A percentile compares a stretch with the other conserved stretches of the same genome.
phyloP scores from a whole-genome alignment of 345 rosid species.

The Salix purpurea region DNA sequence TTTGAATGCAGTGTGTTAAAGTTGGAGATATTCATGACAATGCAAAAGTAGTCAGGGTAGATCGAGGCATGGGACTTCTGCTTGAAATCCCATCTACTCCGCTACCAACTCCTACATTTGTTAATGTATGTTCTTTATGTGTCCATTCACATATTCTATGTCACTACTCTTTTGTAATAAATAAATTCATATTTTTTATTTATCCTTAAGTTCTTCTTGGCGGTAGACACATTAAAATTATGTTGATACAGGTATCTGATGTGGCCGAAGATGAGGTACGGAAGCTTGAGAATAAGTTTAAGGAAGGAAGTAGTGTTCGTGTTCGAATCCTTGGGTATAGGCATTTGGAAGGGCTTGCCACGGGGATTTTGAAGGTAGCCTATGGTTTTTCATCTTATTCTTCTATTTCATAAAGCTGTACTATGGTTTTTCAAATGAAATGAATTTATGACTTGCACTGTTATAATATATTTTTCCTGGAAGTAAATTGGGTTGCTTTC shows the following conservation, averaged over 20 bases:
- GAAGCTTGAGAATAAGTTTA: slow-evolving; percentile 74
- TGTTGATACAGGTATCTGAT: slow-evolving; percentile 60
- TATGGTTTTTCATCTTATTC: neutral
- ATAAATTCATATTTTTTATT: no score
- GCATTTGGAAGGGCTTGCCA: slow-evolving; percentile 92
- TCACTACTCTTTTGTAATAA: no score
- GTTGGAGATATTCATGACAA: slow-evolving; percentile 75
- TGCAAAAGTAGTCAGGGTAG: slow-evolving; percentile 83
- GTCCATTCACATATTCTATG: slow-evolving; percentile 6
- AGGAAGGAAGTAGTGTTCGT: slow-evolving; percentile 73
- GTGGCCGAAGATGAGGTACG: slow-evolving; percentile 71
- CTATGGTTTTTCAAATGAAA: neutral
- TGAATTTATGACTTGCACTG: neutral
- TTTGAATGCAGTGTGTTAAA: slow-evolving; percentile 56
- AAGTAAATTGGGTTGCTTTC: neutral
- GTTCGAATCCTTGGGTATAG: slow-evolving; percentile 76
- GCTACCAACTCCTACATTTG: slow-evolving; percentile 63
- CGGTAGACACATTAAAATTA: neutral
- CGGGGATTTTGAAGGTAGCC: slow-evolving; percentile 79
- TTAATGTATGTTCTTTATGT: slow-evolving; percentile 51
- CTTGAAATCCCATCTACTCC: slow-evolving; percentile 80
- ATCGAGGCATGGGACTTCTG: slow-evolving; percentile 74
- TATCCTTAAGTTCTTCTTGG: slow-evolving; percentile 7
- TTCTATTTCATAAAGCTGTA: neutral
- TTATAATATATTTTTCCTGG: neutral